phyloP scores from a whole-genome alignment of 2,329 filamentous ascomycete species.

The Exophiala spinifera region DNA sequence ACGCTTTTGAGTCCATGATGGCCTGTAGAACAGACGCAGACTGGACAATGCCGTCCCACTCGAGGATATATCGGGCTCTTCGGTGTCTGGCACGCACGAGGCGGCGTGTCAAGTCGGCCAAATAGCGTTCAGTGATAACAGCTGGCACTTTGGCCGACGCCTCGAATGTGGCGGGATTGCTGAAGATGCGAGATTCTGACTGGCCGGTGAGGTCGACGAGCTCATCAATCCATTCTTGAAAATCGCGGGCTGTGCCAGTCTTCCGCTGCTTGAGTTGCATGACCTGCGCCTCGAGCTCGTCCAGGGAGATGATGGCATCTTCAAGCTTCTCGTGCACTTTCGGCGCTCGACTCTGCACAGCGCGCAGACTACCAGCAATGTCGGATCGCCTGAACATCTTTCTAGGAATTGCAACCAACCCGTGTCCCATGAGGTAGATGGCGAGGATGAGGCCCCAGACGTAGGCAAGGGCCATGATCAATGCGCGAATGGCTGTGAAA shows the following conservation, averaged over 20 bases:
- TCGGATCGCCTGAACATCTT: conserved; percentile 75
- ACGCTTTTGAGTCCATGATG: conserved; percentile 78
- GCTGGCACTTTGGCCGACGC: conserved; percentile 60
- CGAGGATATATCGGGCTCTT: conserved; percentile 74
- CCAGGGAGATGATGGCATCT: conserved; percentile 74
- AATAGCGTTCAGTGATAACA: conserved; percentile 87
- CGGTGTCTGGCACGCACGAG: conserved; percentile 79
- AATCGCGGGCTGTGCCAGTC: conserved; percentile 69
- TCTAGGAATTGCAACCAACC: conserved; percentile 84
- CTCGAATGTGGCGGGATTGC: conserved; percentile 38
- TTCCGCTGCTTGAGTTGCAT: conserved; percentile 76
- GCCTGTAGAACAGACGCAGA: conserved; percentile 72
- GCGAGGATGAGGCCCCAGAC: conserved; percentile 88
- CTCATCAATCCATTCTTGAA: conserved; percentile 95
- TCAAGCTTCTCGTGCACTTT: conserved; percentile 82
- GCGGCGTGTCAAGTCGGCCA: conserved; percentile 83
- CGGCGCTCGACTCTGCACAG: conserved; percentile 75
- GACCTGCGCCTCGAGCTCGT: conserved; percentile 78
- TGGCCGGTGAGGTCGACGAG: conserved; percentile 72
- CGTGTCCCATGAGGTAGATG: conserved; percentile 97
- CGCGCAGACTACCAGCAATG: conserved; percentile 68
- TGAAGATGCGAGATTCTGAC: conserved; percentile 55
- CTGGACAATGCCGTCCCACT: conserved; percentile 78
- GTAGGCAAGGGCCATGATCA: conserved; percentile 92
- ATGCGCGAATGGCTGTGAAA: conserved; percentile 69